Evolutionary conservation across 352 stramenopile genomes (phyloP), one percentile per base, ranked within the genome.

Genomic region (Phytophthora podocarpi): DNA sequence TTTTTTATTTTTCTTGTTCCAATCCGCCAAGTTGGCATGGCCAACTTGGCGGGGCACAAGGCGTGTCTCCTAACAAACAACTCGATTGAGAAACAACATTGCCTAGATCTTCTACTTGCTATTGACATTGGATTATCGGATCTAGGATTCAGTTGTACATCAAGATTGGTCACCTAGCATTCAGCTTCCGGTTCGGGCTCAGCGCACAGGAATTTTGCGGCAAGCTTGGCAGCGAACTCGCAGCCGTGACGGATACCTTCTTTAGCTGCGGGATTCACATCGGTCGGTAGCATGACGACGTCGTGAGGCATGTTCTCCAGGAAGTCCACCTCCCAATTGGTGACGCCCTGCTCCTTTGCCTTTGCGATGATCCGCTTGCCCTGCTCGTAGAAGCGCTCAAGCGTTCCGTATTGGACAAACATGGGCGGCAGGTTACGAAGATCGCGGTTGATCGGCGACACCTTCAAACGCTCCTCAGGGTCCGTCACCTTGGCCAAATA

Each of bases 231-330:
- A 11, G 51, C 59, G 20, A 68, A 64, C 24, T 52, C 45, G 11
- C 60, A 68, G 11, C 43, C 60, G 23, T 68, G 52, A 48, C 52
- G 60, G 31, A 68, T 64, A 8, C 60, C 60, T 21, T 64, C 52
- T 39, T 59, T 68, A 4, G 52, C 52, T 23, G 51, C 46, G 10
- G 60, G 60, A 28, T 53, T 59, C 12, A 69, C 46, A n/a, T 64
- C 32, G 1, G 52, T 64, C n/a, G 60, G 60, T 1, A 68, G 37
- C 60, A 68, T 68, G 21, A 68, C 60, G 8, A 48, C 52, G 16
- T 68, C 60, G 52, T 68, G 52, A 9, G 52, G 60, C 52, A 68
- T 68, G 28, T 68, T 68, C 34, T 64, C 52, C 1, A 68, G 40
- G 3, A 65, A 40, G n/a, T 69, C 60, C 1, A 69, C 53, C 10